A percentile compares a stretch with the other conserved stretches of the same genome.
These are phyloP conservation scores for Flaveria trinervia DNA, from an alignment of 129 eudicot genomes.

Conservation along the genomic window DNA sequence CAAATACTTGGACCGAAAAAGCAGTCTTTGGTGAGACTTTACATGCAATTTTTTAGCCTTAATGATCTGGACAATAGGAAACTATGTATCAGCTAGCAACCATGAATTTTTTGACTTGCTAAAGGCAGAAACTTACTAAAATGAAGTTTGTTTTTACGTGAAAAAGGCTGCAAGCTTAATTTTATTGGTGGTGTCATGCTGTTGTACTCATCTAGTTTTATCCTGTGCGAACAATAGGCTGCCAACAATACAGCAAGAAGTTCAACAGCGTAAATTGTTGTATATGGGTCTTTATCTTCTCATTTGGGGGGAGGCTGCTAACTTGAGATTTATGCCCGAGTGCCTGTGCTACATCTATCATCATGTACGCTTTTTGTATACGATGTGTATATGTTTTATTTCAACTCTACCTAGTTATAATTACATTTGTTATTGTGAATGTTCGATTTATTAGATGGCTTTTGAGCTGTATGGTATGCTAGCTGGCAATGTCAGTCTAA, in stretches of 20 bases:
- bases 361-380: constrained; percentile 57
- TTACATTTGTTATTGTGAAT: neutral
- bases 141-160: neutral
- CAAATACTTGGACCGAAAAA: constrained; percentile 89
- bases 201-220: constrained; percentile 7
- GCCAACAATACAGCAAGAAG: constrained; percentile 90
- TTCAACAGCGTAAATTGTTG: constrained; percentile 80
- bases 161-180: neutral
- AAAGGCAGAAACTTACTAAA: neutral
- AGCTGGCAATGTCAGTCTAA: constrained; percentile 91
- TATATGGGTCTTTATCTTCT: constrained; percentile 88
- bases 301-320: constrained; percentile 99
- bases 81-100: neutral
- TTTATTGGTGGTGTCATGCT: constrained; percentile 3
- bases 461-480: constrained; percentile 93
- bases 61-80: constrained; percentile 8
- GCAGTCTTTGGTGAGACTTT: constrained; percentile 74
- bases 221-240: constrained; percentile 46
- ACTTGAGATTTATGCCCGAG: constrained; percentile 94
- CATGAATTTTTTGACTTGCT: neutral
- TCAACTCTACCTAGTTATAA: neutral
- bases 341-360: constrained; percentile 95
- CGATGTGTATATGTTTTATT: neutral
- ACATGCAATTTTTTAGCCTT: neutral
- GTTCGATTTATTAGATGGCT: constrained; percentile 61